Evolutionary conservation across 257 asterid genomes (phyloP), one percentile per base, ranked within the genome.

Genomic region (Ajuga chamaepitys): DNA sequence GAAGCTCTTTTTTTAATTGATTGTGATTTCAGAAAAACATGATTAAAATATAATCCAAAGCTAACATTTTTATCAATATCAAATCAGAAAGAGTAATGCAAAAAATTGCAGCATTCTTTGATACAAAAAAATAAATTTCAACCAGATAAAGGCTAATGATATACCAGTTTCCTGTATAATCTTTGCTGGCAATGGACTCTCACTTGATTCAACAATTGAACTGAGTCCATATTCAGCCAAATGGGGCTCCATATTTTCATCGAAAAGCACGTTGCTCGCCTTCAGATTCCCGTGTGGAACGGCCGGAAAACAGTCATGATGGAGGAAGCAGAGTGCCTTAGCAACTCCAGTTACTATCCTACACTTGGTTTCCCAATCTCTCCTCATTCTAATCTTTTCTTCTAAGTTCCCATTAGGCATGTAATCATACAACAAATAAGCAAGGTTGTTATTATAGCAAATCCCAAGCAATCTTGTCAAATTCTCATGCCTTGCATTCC

Each of bases 171-270:
- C 89, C 46, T 80, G 57, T 17, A 70, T 44, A 30, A 48, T 44
- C 71, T 75, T 70, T 68, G 72, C 61, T 40, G 42, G 70, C 3
- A 61, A 48, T 9, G 72, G 67, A 68, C 68, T 48, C 20, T 58
- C 67, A 34, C 66, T 62, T 20, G 70, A 69, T 17, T 72, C 87
- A 70, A 78, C 14, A 47, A 90, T 64, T 41, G 79, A 77, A 51
- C 30, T 63, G 62, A 94, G 86, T 16, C 96, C 96, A 46, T 76
- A 90, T 57, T 83, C 95, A 7, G 85, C 78, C 84, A 94, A 76
- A 77, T 61, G 95, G 32, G 99, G 95, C 63, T 88, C 99, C 92
- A 85, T 85, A 50, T 79, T 82, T 74, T 94, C 97, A 66, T 94
- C 95, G n/a, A 94, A 87, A 45, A 81, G 69, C 52, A 94, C 61